Percentiles rank a stretch among this genome's conserved stretches.
Conservation (phyloP, 1,284 basidiomycete species). For the Cystobasidium pallidum region DNA sequence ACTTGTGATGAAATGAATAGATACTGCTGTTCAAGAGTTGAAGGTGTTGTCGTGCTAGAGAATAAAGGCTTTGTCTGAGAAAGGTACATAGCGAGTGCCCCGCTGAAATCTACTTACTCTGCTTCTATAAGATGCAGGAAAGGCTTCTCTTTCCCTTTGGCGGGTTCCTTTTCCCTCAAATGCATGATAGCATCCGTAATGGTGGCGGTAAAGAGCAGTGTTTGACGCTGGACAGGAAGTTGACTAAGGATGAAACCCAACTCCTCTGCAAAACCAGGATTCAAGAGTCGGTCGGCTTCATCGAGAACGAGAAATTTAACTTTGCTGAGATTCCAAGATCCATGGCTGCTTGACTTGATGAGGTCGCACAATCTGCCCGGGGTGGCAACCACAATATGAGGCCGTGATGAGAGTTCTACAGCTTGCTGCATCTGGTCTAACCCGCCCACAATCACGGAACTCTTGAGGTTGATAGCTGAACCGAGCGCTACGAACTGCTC, state of each 20-base stretch:
- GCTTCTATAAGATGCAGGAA: conserved; percentile 83
- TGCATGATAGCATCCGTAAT: conserved; percentile 83
- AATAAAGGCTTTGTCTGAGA: neutral
- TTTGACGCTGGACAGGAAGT: conserved; percentile 85
- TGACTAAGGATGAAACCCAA: conserved; percentile 76
- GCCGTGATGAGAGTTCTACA: conserved; percentile 77
- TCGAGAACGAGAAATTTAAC: conserved; percentile 90
- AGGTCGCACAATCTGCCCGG: conserved; percentile 94
- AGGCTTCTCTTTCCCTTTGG: conserved; percentile 79
- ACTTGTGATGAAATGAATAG: conserved; percentile 93
- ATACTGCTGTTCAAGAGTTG: conserved; percentile 82
- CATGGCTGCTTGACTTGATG: conserved; percentile 70
- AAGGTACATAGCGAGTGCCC: neutral
- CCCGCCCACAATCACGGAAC: conserved; percentile 89
- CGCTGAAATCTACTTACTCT: conserved; percentile 63
- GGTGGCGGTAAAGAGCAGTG: conserved; percentile 95
- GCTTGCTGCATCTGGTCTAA: conserved; percentile 99
- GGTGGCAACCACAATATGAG: conserved; percentile 94
- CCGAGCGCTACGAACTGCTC: conserved; percentile 95
- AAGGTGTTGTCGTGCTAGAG: conserved; percentile 77
- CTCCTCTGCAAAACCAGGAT: conserved; percentile 86
- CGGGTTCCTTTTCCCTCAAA: conserved; percentile 72
- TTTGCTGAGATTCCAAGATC: conserved; percentile 80
- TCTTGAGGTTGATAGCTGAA: conserved; percentile 74
- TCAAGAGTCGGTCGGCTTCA: conserved; percentile 92